Evolutionary conservation across 2,329 filamentous ascomycete species (phyloP).

Genomic region (Capronia americana): DNA sequence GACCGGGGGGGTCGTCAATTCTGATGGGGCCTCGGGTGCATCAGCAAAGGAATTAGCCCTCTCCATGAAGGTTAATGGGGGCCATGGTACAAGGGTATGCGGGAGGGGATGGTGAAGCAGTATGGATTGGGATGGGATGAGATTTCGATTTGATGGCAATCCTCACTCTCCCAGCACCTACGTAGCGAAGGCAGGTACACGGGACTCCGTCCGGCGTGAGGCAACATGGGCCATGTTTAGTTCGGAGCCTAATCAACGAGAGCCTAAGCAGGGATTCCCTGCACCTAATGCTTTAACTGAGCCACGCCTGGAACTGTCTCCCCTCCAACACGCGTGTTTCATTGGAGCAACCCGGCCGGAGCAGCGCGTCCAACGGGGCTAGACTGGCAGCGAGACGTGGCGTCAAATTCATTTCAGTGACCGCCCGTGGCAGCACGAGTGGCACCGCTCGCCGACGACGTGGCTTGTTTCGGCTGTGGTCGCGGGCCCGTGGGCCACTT

Average conservation of each 20-base stretch:
- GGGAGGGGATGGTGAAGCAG: slow-evolving; percentile 24
- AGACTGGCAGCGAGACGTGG: slow-evolving; percentile 25
- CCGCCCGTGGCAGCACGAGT: slow-evolving; percentile 11
- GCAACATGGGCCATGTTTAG: slow-evolving; percentile 22
- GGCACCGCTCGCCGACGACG: slow-evolving; percentile 12
- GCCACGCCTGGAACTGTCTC: slow-evolving; percentile 19
- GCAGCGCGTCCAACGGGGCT: slow-evolving; percentile 16
- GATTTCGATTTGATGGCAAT: slow-evolving; percentile 18
- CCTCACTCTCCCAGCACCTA: not conserved
- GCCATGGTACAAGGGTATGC: slow-evolving; percentile 18
- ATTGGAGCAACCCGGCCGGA: slow-evolving; percentile 26
- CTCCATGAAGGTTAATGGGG: slow-evolving; percentile 28
- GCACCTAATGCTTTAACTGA: slow-evolving; percentile 23
- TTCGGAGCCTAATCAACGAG: slow-evolving; percentile 21
- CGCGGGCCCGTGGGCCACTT: slow-evolving; percentile 4
- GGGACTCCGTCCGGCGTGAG: slow-evolving; percentile 7
- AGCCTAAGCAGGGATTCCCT: slow-evolving; percentile 20
- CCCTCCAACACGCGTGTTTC: not conserved
- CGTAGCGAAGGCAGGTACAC: slow-evolving; percentile 10
- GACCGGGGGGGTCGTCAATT: slow-evolving; percentile 19
- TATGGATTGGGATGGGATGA: slow-evolving; percentile 18
- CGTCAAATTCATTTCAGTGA: slow-evolving; percentile 24
- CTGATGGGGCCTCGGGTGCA: slow-evolving; percentile 23
- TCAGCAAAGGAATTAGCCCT: slow-evolving; percentile 17
- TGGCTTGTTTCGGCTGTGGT: slow-evolving; percentile 19